These are phyloP conservation scores for Rutstroemia sp. DNA, from an alignment of 2,329 filamentous ascomycete genomes.

Conservation along the genomic window DNA sequence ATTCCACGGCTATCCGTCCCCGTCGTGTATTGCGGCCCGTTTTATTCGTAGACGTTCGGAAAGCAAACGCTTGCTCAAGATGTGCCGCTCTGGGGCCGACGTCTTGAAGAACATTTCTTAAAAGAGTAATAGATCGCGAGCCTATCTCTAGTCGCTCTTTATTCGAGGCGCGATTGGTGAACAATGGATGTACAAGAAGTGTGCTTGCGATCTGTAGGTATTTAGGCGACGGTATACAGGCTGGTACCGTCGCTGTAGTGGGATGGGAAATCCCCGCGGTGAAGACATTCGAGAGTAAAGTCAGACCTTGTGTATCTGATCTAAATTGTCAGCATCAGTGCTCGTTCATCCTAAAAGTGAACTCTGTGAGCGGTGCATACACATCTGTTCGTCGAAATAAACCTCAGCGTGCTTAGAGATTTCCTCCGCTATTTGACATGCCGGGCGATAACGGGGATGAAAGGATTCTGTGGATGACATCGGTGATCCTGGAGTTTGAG, in stretches of 20 bases:
- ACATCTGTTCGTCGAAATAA: conserved; percentile 8
- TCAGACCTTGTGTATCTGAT: conserved; percentile 49
- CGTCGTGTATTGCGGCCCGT: conserved; percentile 22
- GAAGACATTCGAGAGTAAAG: conserved; percentile 58
- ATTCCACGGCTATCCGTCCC: conserved; percentile 22
- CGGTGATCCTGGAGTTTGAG: not conserved
- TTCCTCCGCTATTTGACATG: not conserved
- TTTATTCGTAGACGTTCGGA: conserved; percentile 35
- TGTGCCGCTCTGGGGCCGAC: conserved; percentile 65
- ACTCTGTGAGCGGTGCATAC: not conserved
- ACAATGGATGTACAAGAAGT: conserved; percentile 70
- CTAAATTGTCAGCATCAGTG: not conserved
- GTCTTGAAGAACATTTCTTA: conserved; percentile 57
- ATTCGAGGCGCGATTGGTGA: conserved; percentile 65
- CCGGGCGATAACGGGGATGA: not conserved
- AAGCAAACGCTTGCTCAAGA: conserved; percentile 65
- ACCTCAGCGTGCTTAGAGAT: conserved; percentile 3
- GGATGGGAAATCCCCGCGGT: conserved; percentile 39
- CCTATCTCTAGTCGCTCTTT: conserved; percentile 53
- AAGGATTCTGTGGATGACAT: not conserved
- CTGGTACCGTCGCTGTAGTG: conserved; percentile 35
- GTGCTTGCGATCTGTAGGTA: conserved; percentile 74
- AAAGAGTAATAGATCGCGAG: conserved; percentile 59
- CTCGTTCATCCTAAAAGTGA: not conserved
- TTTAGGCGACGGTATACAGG: conserved; percentile 59